Evolutionary conservation across 768 basidiomycete genomes (phyloP), one percentile per base, ranked within the genome.

Genomic region (Boletus vermiculosoides): DNA sequence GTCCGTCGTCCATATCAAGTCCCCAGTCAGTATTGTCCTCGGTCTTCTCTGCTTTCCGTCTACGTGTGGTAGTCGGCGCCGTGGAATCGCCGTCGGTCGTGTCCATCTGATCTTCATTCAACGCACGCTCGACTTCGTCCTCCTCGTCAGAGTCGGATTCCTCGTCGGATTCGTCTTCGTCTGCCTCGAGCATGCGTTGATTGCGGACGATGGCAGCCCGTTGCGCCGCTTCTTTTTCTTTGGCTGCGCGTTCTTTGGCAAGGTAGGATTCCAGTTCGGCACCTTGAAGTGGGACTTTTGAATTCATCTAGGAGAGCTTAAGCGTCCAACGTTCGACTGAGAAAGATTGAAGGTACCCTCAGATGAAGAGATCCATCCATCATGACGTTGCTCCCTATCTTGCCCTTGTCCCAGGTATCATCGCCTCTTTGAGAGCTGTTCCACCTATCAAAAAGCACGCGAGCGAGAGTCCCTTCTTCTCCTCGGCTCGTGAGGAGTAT

Each of bases 111-210:
- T 80, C 78, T 16, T 77, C 82, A 34, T 78, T 77, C 18, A 90
- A 74, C 1, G 81, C 77, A 37, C 80, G 77, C 58, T 78, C 80
- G 39, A 70, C 69, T 60, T 78, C 77, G 62, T 90, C 89, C 33
- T 87, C 83, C 15, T 83, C 84, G 12, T 86, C 85, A 1, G 79
- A 78, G 56, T 88, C 90, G 0, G 83, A 86, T 55, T 90, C 83
- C 41, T 72, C 71, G 55, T 88, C 92, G 36, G 82, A 88, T 45
- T 92, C 92, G 56, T 87, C 94, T 67, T 94, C 94, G 67, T 96
- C 94, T 0, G 95, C 96, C 75, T 98, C 94, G 22, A 97, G 81
- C 79, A 97, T 87, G 34, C 90, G 84, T 64, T 92, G 90, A 52
- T 86, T 88, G 34, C 94, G 86, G 16, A 82, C 90, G 49, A 90